phyloP scores from a whole-genome alignment of 805 yeast genomes.

The Starmerella geochares region DNA sequence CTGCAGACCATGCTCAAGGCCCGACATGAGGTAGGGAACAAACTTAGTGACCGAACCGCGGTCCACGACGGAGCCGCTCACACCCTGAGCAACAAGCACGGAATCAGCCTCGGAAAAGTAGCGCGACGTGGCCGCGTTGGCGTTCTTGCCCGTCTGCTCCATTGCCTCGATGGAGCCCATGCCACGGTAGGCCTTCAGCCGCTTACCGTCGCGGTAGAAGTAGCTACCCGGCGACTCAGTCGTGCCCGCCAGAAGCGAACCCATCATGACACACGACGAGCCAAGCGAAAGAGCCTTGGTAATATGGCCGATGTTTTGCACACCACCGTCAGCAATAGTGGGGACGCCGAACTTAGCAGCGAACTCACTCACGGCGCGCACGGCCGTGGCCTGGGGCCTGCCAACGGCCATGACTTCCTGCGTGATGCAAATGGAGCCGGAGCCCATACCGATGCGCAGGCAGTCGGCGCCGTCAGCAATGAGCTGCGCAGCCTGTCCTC shows the following conservation, averaged over 20 bases:
- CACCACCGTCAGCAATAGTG: constrained; percentile 98
- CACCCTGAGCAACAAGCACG: constrained; percentile 98
- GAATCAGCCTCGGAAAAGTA: constrained; percentile 93
- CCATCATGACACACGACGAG: constrained; percentile 98
- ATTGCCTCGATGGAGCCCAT: constrained; percentile 99
- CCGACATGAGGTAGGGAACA: constrained; percentile 85
- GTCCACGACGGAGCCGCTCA: constrained; percentile 91
- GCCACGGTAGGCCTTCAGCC: constrained; percentile 95
- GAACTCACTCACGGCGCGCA: constrained; percentile 84
- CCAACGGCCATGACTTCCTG: constrained; percentile 99
- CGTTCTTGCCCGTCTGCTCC: constrained; percentile 78
- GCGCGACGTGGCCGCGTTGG: constrained; percentile 96
- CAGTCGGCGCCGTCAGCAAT: constrained; percentile 97
- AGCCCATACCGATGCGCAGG: constrained; percentile 98
- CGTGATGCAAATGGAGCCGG: constrained; percentile 97
- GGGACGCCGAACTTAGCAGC: constrained; percentile 95
- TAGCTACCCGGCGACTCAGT: constrained; percentile 97
- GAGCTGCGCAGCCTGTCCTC: constrained; percentile 96
- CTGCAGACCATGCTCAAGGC: constrained; percentile 97
- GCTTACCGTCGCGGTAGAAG: constrained; percentile 95
- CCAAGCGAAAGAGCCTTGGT: constrained; percentile 94
- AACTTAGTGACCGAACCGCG: constrained; percentile 92
- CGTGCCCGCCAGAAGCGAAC: constrained; percentile 98
- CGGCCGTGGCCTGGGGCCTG: constrained; percentile 99
- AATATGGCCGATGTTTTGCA: constrained; percentile 96